Evolutionary conservation across 345 rosid genomes (phyloP).

Genomic region (Reutealis trisperma): DNA sequence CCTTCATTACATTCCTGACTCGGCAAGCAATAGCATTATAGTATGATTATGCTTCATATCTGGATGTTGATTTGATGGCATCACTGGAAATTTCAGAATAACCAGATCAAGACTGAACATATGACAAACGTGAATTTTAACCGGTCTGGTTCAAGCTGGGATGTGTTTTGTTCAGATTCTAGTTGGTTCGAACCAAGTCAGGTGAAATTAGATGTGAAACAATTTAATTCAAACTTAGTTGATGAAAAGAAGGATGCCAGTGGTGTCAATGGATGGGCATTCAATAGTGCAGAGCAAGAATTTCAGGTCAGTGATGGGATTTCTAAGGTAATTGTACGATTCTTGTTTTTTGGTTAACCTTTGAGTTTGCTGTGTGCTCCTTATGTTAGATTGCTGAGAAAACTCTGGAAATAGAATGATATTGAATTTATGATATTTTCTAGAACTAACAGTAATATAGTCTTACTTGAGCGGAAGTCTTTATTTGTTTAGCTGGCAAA

Average conservation of each 20-base stretch:
- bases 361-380: background rate
- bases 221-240: background rate
- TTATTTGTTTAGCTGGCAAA: background rate
- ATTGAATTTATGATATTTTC: background rate
- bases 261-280: constrained; percentile 43
- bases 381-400: background rate
- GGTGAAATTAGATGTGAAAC: constrained; percentile 9
- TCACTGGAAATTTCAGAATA: constrained; percentile 8
- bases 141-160: constrained; percentile 12
- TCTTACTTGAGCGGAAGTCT: background rate
- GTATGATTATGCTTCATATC: background rate
- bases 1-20: background rate
- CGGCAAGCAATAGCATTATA: background rate
- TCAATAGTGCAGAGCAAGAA: constrained; percentile 36
- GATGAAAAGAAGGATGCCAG: constrained; percentile 24
- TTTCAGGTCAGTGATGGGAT: constrained; percentile 1
- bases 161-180: constrained; percentile 4
- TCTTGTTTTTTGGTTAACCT: background rate
- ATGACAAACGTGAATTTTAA: background rate
- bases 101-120: constrained; percentile 12
- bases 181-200: constrained; percentile 2
- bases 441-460: background rate
- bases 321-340: constrained; percentile 9
- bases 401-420: background rate
- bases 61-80: background rate